A percentile compares a stretch with the other conserved stretches of the same genome.
Conservation (phyloP, 2,329 filamentous ascomycete species). For the Stagonosporopsis tanaceti region DNA sequence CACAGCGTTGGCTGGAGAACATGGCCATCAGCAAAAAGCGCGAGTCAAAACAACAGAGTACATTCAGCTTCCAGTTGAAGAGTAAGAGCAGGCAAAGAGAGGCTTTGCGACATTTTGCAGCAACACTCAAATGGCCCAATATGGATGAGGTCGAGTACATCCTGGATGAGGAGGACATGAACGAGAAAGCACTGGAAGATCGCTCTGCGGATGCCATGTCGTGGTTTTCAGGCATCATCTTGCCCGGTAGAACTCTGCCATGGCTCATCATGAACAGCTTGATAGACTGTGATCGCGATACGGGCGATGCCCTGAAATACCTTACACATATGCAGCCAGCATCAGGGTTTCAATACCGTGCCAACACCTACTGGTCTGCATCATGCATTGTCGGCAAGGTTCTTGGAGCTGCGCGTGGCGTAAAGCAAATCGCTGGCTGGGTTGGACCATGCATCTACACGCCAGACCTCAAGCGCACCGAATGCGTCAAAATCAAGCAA, state of each 20-base stretch:
- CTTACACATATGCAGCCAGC: constrained; percentile 73
- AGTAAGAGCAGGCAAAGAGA: constrained; percentile 73
- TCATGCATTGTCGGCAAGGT: constrained; percentile 78
- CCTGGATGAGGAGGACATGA: constrained; percentile 65
- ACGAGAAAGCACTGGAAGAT: constrained; percentile 59
- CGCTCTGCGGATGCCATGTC: constrained; percentile 78
- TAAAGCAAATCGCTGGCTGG: constrained; percentile 75
- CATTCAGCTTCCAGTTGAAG: constrained; percentile 69
- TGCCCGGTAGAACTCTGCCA: constrained; percentile 74
- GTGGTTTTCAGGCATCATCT: constrained; percentile 76
- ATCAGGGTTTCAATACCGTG: constrained; percentile 79
- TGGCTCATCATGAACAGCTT: constrained; percentile 82
- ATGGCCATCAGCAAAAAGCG: constrained; percentile 70
- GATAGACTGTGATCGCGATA: constrained; percentile 76
- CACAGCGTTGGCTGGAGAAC: constrained; percentile 75
- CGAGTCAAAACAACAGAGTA: constrained; percentile 51
- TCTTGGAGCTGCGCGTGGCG: constrained; percentile 70
- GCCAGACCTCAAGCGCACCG: constrained; percentile 70
- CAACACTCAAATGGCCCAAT: constrained; percentile 80
- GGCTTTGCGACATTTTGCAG: constrained; percentile 72
- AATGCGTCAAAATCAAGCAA: constrained; percentile 74
- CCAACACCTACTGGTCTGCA: constrained; percentile 79
- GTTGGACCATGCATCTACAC: constrained; percentile 75
- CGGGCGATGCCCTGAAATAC: constrained; percentile 69
- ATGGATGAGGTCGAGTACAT: constrained; percentile 69